Evolutionary conservation across 371 early-diverging fungal genomes (phyloP), one percentile per base, ranked within the genome.

Genomic region (Lichtheimia ramosa): DNA sequence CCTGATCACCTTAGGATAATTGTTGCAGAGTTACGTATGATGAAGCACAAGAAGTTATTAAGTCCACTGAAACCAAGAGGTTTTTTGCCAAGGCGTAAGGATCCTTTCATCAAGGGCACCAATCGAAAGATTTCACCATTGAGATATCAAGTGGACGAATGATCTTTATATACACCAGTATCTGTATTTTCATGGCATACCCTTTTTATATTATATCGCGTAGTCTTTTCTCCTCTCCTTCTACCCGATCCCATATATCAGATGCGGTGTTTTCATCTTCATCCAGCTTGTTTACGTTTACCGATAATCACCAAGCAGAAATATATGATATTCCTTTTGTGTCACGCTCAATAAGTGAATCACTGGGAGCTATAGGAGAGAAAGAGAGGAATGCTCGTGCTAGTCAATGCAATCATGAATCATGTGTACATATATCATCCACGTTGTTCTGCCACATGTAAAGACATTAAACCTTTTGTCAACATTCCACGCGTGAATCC

Each of bases 1-100:
- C 66, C 85, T 27, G 85, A 81, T 66, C 83, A 85, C 64, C 54
- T 85, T 52, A 66, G 83, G 50, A 85, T 85, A 79, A 85, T 85
- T 56, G 77, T 83, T 21, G 75, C 81, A 34, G 85, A 85, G 62
- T 54, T 85, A 57, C 74, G 78, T 43, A 85, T 85, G 85, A 83
- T 85, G 69, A 73, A 82, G 48, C 63, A 73, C 14, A 73, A 77
- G 42, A 85, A 85, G 57, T 58, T 85, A 3, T 63, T 81, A 51
- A 76, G 80, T 42, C 85, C 85, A 13, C 62, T 85, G 25, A 85
- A 83, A 64, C 85, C 85, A 3, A 73, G 85, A 58, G 82, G 83
- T 15, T 82, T 79, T 51, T 68, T 85, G 25, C 77, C 83, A 27
- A 74, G 85, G 65, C 79, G 85, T 46, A 77, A 71, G 55, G 85